Base-by-base conservation (phyloP, 352 stramenopile genomes). In the Phytophthora tentaculata region DNA sequence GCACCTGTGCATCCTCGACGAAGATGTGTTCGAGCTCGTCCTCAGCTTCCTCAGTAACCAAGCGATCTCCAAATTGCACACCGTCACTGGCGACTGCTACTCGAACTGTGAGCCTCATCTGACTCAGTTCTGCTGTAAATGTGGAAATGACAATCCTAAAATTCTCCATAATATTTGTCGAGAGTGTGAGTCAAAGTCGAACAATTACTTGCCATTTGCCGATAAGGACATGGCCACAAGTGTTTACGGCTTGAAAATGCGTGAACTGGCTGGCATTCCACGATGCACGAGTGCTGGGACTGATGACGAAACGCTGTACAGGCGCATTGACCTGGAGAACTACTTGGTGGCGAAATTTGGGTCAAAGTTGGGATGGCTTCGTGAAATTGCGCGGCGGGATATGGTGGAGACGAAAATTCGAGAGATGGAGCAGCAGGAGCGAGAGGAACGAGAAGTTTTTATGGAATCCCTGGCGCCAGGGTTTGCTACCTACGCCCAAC, bases 101-200 rank as follows among this genome's bases (percentile, higher is more conserved):
- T 7, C 13, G 0, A 1, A 45, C 0, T 77, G 70, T 37, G 52
- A 74, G 23, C 47, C 49, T 4, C 16, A 67, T 20, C 28, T 77
- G 37, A 49, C 48, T 23, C 52, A 23, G 0, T 58, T 51, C 43
- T 77, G 65, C 45, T 68, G 65, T 37, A 28, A 44, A 22, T 77
- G 70, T 37, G 70, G 74, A 41, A 67, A 77, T 35, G 70, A 77
- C 60, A 73, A 63, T 32, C 70, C 65, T 5, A 56, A 49, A 22
- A 16, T 50, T 50, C 19, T 17, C n/a, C 20, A 28, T 12, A 23
- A 23, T 13, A 3, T 50, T 28, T 50, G 44, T 50, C 44, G n/a
- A 23, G n/a, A 28, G n/a, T 50, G 44, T 19, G 32, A 69, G 14
- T 47, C 53, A 4, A 48, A 56, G 32, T 14, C 10, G 20, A 7